Base-by-base conservation (phyloP, 371 early-diverging fungal genomes). In the Syncephalastrum contaminatum region DNA sequence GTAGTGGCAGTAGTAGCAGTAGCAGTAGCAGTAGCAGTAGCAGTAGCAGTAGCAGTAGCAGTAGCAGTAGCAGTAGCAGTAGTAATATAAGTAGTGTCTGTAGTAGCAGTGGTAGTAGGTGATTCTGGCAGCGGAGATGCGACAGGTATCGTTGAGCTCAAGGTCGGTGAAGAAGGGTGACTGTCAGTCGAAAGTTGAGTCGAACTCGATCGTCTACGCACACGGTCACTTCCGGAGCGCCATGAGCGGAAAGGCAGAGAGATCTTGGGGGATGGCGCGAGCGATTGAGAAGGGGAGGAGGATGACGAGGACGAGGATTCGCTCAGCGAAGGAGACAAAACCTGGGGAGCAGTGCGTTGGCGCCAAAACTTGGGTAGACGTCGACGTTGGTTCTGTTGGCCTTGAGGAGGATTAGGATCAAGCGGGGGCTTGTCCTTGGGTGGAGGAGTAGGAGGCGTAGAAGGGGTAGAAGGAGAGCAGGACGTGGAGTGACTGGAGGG, bases 111-210 rank as follows among this genome's bases (percentile, higher is more conserved):
- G n/a, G 47, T 47, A 6, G 20, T 18, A 7, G 15, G 24, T 21
- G 47, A 47, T 47, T 47, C 36, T 30, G 36, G 36, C 5, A 30
- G 36, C 36, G 47, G 47, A 24, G 47, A 13, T 20, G 47, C 24
- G 21, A 47, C 24, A 24, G 24, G 24, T 21, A 22, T n/a, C 47
- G 20, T 47, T 47, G 47, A 47, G 20, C n/a, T 24, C 20, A 22
- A 22, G 13, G 47, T 24, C 13, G 47, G 47, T 4, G 47, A 22
- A 22, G 47, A 22, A 47, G 14, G 50, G 36, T 50, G 36, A 15
- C 50, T 50, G 50, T 47, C 24, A 7, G 20, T 50, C 25, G 50
- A 36, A 7, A 50, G 24, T 4, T 36, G 50, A 18, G 50, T 50
- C 16, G 50, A 24, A 27, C 19, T 19, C 24, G 50, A 50, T 24